Conservation (phyloP, 225 moss, liverwort and hornwort genomes). For the Lunularia cruciata region DNA sequence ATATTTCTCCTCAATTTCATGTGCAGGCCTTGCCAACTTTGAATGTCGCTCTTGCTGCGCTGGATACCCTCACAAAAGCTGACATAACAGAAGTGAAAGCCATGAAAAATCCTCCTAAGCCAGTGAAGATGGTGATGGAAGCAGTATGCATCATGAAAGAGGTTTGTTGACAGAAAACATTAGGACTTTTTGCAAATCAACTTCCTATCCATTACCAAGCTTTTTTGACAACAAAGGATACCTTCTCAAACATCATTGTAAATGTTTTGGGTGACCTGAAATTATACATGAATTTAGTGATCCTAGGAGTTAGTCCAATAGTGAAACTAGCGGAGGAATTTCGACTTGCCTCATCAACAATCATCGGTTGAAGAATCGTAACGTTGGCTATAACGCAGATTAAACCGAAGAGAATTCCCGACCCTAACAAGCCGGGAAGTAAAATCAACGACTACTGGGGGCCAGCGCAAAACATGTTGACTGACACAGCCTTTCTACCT, state of each 20-base stretch:
- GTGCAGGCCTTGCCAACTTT: constrained; percentile 80
- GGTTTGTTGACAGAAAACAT: constrained; percentile 35
- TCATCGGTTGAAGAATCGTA: background rate
- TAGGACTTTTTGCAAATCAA: background rate
- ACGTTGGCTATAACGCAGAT: constrained; percentile 43
- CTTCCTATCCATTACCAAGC: background rate
- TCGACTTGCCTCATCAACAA: background rate
- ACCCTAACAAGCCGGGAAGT: constrained; percentile 68
- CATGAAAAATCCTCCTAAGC: constrained; percentile 84
- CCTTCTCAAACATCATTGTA: background rate
- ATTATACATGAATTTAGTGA: background rate
- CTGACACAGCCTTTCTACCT: constrained; percentile 62
- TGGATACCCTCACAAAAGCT: constrained; percentile 81
- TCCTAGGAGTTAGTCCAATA: background rate
- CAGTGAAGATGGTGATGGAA: constrained; percentile 90
- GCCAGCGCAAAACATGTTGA: constrained; percentile 72
- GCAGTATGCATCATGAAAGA: constrained; percentile 86
- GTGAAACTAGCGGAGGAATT: background rate
- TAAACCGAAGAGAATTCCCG: constrained; percentile 62
- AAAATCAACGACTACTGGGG: constrained; percentile 94
- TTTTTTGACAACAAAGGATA: background rate
- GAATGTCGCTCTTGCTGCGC: constrained; percentile 65
- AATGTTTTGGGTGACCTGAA: background rate
- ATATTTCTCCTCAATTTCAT: too few relatives aligned
- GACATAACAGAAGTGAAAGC: constrained; percentile 89